Percentiles rank a stretch among this genome's conserved stretches.
These are phyloP conservation scores for Rhodofomes roseus DNA, from an alignment of 1,284 basidiomycete species.

Conservation along the genomic window DNA sequence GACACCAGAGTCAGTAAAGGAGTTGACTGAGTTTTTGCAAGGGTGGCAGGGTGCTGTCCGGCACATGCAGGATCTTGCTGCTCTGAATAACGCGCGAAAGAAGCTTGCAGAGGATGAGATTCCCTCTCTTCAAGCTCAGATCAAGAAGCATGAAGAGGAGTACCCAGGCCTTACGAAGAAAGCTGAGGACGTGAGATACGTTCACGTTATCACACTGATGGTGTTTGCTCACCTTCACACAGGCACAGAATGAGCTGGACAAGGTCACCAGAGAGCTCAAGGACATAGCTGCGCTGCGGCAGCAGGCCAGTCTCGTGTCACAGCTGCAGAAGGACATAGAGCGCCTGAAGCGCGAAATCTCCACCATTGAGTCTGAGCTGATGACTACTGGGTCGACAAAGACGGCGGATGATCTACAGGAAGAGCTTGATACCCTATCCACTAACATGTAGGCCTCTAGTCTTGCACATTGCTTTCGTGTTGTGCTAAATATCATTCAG, in stretches of 20 bases:
- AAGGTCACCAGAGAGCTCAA: conserved; percentile 50
- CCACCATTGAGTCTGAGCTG: conserved; percentile 68
- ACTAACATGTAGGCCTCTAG: conserved; percentile 58
- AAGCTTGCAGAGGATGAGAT: conserved; percentile 61
- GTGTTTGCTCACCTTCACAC: neutral
- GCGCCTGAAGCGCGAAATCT: conserved; percentile 61
- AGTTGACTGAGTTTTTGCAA: conserved; percentile 45
- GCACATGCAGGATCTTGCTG: conserved; percentile 54
- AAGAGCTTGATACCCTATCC: conserved; percentile 62
- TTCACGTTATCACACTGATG: neutral
- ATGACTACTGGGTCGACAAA: conserved; percentile 70
- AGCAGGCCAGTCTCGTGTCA: conserved; percentile 59
- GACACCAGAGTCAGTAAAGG: conserved; percentile 36
- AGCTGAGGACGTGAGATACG: conserved; percentile 51
- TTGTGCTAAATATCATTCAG: conserved; percentile 34
- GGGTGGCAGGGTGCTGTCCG: conserved; percentile 63
- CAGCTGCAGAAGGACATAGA: conserved; percentile 65
- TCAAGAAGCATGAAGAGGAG: conserved; percentile 52
- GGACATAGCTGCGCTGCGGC: conserved; percentile 64
- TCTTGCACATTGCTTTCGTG: neutral
- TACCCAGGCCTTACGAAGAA: conserved; percentile 47
- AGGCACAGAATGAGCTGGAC: conserved; percentile 49
- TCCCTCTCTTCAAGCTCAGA: conserved; percentile 62
- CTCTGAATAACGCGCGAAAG: conserved; percentile 47
- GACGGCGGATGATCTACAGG: conserved; percentile 83